phyloP scores from a whole-genome alignment of 164 flowering plant genomes.

The Echeveria elegans region DNA sequence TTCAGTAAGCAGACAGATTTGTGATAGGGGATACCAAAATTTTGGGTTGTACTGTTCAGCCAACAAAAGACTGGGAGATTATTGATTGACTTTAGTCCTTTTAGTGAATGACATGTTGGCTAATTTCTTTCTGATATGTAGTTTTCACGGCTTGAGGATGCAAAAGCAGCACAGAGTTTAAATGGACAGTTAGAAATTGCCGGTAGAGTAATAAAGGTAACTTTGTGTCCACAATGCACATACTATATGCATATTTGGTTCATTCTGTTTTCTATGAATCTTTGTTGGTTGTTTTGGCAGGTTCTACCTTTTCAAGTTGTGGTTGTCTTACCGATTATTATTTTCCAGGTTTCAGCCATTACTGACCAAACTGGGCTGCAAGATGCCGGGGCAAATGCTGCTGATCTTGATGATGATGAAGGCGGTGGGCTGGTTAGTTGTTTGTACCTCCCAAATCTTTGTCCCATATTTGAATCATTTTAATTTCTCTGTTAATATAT shows the following conservation, averaged over 20 bases:
- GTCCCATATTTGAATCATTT: neutral
- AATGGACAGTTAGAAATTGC: conserved; percentile 88
- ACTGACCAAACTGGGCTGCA: conserved; percentile 74
- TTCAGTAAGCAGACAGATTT: neutral
- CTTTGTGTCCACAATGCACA: neutral
- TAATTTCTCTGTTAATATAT: neutral
- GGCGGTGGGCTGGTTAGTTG: conserved; percentile 89
- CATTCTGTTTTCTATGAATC: neutral
- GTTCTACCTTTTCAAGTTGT: neutral
- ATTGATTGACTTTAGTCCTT: neutral
- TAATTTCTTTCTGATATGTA: conserved; percentile 21
- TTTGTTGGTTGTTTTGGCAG: neutral
- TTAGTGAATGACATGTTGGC: neutral
- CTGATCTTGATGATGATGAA: conserved; percentile 91
- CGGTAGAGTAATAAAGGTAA: conserved; percentile 74
- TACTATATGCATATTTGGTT: neutral
- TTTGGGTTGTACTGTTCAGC: neutral
- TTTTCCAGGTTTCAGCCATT: conserved; percentile 72
- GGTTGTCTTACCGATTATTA: neutral
- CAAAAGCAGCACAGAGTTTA: conserved; percentile 75
- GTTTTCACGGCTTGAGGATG: conserved; percentile 96
- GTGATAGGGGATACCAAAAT: neutral
- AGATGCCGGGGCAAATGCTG: conserved; percentile 62
- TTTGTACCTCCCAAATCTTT: neutral
- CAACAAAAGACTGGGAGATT: neutral